These are phyloP conservation scores for Aphanomyces stellatus DNA, from an alignment of 352 stramenopile genomes.

Conservation along the genomic window DNA sequence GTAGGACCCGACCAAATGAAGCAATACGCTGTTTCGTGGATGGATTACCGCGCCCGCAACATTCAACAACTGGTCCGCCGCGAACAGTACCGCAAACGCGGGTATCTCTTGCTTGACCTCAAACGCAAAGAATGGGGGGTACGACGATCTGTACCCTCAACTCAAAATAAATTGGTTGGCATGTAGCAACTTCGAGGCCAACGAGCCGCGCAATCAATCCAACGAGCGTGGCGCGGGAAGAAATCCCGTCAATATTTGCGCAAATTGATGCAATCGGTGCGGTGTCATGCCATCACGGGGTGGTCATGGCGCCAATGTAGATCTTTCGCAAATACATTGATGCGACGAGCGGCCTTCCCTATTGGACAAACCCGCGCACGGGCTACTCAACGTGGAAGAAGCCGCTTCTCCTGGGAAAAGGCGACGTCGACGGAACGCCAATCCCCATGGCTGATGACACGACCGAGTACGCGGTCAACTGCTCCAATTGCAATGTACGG, in stretches of 20 bases:
- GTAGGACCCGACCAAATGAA: slow-evolving; percentile 4
- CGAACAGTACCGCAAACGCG: not conserved
- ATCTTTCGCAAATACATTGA: slow-evolving; percentile 71
- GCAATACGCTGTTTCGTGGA: not conserved
- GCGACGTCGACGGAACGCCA: slow-evolving; percentile 40
- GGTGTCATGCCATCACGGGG: not conserved
- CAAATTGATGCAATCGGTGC: slow-evolving; percentile 1
- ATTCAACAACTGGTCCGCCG: slow-evolving; percentile 11
- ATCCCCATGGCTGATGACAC: slow-evolving; percentile 27
- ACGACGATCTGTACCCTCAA: not conserved
- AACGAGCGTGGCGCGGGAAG: not conserved
- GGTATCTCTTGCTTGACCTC: slow-evolving; percentile 2
- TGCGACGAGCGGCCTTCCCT: slow-evolving; percentile 44
- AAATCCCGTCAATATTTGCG: not conserved
- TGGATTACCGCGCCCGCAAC: not conserved
- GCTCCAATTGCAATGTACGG: slow-evolving; percentile 18
- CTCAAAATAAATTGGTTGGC: not conserved
- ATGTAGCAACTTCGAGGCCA: slow-evolving; percentile 2
- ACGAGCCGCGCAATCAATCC: not conserved
- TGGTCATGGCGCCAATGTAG: not conserved
- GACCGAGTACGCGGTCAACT: slow-evolving; percentile 5
- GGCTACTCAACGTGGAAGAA: slow-evolving; percentile 68
- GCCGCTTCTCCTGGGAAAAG: slow-evolving; percentile 33
- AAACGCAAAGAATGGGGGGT: slow-evolving; percentile 16
- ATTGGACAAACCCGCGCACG: slow-evolving; percentile 60